These are phyloP conservation scores for Gnetum montanum DNA, from an alignment of 75 land plant genomes.

Conservation along the genomic window DNA sequence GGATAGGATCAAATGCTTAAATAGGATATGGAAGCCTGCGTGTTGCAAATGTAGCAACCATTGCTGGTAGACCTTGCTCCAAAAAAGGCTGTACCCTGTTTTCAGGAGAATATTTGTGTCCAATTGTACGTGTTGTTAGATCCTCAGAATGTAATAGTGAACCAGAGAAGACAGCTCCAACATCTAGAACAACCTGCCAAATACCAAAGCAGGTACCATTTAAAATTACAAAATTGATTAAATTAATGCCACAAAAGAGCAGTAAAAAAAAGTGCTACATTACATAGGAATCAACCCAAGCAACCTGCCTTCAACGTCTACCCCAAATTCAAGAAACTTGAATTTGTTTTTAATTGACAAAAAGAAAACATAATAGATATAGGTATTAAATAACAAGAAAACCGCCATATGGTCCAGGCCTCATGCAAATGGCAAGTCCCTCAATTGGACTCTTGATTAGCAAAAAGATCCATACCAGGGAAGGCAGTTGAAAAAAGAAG, in stretches of 20 bases:
- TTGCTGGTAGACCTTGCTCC: constrained; percentile 38
- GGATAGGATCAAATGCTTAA: constrained; percentile 36
- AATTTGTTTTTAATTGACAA: constrained; percentile 17
- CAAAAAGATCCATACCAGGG: too few relatives aligned
- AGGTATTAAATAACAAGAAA: too few relatives aligned
- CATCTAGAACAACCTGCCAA: constrained; percentile 28
- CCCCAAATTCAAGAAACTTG: constrained; percentile 28
- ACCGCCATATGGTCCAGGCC: too few relatives aligned
- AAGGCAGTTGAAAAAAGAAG: too few relatives aligned
- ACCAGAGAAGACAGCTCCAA: constrained; percentile 41
- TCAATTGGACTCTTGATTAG: too few relatives aligned
- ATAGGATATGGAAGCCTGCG: constrained; percentile 33
- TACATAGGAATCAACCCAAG: too few relatives aligned
- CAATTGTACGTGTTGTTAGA: constrained; percentile 25
- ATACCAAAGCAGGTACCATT: constrained; percentile 30
- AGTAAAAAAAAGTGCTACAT: too few relatives aligned
- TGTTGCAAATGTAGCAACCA: constrained; percentile 27
- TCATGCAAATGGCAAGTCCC: too few relatives aligned
- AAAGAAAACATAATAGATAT: too few relatives aligned
- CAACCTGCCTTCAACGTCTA: constrained; percentile 18
- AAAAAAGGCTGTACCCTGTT: constrained; percentile 29
- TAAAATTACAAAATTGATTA: too few relatives aligned
- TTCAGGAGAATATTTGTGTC: constrained; percentile 30
- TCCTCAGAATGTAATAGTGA: constrained; percentile 24
- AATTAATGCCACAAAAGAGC: too few relatives aligned